phyloP scores from a whole-genome alignment of 306 rosid genomes.

The Quercus parvula region DNA sequence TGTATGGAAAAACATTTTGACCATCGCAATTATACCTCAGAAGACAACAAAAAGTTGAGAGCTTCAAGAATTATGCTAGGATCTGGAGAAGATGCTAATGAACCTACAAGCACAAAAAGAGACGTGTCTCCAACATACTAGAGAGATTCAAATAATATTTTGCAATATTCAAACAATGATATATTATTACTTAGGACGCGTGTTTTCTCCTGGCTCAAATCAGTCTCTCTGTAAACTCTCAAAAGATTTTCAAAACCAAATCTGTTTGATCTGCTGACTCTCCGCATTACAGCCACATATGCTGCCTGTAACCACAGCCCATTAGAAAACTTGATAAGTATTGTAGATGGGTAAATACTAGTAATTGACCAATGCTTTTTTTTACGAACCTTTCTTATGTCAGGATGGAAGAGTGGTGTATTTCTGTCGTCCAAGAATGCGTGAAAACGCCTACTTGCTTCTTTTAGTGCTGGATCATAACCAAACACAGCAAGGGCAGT shows the following conservation, averaged over 20 bases:
- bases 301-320: slow-evolving; percentile 60
- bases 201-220: slow-evolving; percentile 83
- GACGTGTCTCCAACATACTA: background rate
- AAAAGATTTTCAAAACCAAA: slow-evolving; percentile 68
- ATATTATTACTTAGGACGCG: slow-evolving; percentile 65
- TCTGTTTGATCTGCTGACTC: slow-evolving; percentile 52
- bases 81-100: slow-evolving; percentile 40
- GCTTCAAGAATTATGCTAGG: slow-evolving; percentile 40
- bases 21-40: slow-evolving; percentile 29
- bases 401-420: slow-evolving; percentile 61
- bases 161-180: background rate
- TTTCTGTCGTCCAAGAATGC: slow-evolving; percentile 76
- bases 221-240: slow-evolving; percentile 77
- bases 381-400: too few species aligned
- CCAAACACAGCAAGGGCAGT: slow-evolving; percentile 20
- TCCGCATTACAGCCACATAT: slow-evolving; percentile 76
- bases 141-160: background rate
- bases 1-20: background rate
- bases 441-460: slow-evolving; percentile 70
- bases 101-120: slow-evolving; percentile 21
- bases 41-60: slow-evolving; percentile 42
- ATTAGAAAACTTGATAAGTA: slow-evolving; percentile 25
- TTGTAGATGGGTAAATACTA: too few species aligned
- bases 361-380: too few species aligned
- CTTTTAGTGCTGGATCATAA: slow-evolving; percentile 64